A percentile compares a stretch with the other conserved stretches of the same genome.
phyloP scores from a whole-genome alignment of 1,139 yeast genomes.

The Suhomyces anneliseae region DNA sequence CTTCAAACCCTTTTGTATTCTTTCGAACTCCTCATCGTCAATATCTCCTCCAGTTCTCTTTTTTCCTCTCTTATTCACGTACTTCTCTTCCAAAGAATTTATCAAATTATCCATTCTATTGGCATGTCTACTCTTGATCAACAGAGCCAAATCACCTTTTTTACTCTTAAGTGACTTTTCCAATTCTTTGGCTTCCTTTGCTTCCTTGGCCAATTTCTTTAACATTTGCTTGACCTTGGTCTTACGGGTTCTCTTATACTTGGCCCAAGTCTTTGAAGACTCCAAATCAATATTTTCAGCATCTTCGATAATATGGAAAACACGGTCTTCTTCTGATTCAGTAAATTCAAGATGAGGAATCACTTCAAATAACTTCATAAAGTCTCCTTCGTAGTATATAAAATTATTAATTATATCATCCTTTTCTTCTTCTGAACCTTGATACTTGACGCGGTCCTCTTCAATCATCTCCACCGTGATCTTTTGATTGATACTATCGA shows the following conservation, averaged over 20 bases:
- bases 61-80: conserved; percentile 40
- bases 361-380: conserved; percentile 65
- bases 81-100: conserved; percentile 54
- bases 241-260: conserved; percentile 50
- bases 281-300: conserved; percentile 29
- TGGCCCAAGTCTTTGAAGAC: conserved; percentile 47
- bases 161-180: conserved; percentile 50
- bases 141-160: conserved; percentile 44
- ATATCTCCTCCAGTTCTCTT: conserved; percentile 32
- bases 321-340: conserved; percentile 60
- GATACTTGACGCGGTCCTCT: conserved; percentile 65
- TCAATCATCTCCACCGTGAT: conserved; percentile 75
- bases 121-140: conserved; percentile 49
- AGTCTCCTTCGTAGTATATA: conserved; percentile 64
- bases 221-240: conserved; percentile 47
- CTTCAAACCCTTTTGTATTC: conserved; percentile 28
- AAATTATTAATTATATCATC: conserved; percentile 64
- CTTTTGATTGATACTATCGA: conserved; percentile 55
- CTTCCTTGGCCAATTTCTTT: conserved; percentile 56
- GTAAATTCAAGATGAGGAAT: conserved; percentile 74
- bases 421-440: conserved; percentile 64
- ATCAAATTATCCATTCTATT: conserved; percentile 51
- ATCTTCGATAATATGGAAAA: conserved; percentile 50
- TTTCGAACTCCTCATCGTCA: conserved; percentile 44
- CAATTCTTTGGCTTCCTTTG: conserved; percentile 65